These are phyloP conservation scores for Corynascus novoguineensis DNA, from an alignment of 495 filamentous ascomycete genomes.

Conservation along the genomic window DNA sequence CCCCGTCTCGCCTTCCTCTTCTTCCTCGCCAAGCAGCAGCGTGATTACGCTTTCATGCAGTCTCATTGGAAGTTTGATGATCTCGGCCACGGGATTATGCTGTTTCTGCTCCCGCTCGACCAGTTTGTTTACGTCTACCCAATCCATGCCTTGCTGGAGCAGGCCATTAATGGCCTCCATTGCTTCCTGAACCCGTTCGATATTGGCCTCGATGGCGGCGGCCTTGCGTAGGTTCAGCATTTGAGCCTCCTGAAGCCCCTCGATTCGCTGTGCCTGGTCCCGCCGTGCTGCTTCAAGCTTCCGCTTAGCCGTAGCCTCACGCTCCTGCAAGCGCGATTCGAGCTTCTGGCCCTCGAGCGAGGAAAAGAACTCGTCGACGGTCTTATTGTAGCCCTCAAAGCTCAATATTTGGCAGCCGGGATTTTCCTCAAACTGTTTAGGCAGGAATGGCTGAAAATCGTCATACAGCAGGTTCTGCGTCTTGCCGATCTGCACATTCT, in stretches of 20 bases:
- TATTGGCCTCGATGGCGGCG: constrained; percentile 80
- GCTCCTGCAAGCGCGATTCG: constrained; percentile 72
- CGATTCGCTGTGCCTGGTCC: constrained; percentile 79
- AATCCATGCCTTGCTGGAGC: constrained; percentile 91
- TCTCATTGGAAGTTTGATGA: constrained; percentile 84
- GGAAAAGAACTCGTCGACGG: constrained; percentile 94
- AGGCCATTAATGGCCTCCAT: constrained; percentile 86
- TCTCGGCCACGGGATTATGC: constrained; percentile 77
- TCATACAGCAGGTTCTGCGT: constrained; percentile 65
- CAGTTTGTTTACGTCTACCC: constrained; percentile 81
- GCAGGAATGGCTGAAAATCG: constrained; percentile 92
- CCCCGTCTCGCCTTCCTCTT: constrained; percentile 41
- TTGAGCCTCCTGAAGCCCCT: constrained; percentile 72
- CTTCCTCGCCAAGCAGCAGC: constrained; percentile 65
- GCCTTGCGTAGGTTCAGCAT: constrained; percentile 83
- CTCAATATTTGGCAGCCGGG: constrained; percentile 59
- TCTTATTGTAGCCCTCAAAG: constrained; percentile 81
- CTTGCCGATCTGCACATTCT: constrained; percentile 35
- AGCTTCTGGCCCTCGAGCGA: constrained; percentile 92
- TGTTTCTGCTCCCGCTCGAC: constrained; percentile 78
- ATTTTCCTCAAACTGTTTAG: constrained; percentile 71
- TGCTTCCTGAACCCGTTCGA: constrained; percentile 83
- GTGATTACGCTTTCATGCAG: constrained; percentile 85
- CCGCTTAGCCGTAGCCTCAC: constrained; percentile 70
- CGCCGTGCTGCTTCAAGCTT: constrained; percentile 75